These are phyloP conservation scores for Daldinia decipiens DNA, from an alignment of 495 filamentous ascomycete genomes.

Conservation along the genomic window DNA sequence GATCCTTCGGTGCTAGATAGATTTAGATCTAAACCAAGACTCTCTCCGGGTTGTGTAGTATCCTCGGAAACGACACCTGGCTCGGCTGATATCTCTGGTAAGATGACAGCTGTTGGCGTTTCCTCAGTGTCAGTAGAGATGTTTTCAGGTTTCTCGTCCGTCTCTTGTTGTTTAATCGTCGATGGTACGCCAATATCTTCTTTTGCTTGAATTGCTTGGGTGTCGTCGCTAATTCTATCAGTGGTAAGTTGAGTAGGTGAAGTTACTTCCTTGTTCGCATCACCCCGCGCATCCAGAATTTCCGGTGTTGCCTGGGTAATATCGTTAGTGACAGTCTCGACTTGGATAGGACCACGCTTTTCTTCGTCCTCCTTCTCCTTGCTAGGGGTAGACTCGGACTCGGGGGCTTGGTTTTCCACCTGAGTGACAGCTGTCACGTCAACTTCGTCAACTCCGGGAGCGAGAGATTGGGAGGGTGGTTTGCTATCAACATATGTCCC, in stretches of 20 bases:
- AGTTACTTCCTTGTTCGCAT: conserved; percentile 12
- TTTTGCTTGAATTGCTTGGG: conserved; percentile 6
- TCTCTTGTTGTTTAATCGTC: conserved; percentile 5
- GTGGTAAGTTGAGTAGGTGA: conserved; percentile 9
- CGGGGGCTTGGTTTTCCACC: conserved; percentile 19
- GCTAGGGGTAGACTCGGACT: conserved; percentile 19
- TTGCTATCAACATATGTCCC: conserved; percentile 22
- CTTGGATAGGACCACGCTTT: conserved; percentile 28
- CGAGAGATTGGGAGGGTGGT: conserved; percentile 13
- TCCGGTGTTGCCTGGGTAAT: conserved; percentile 15
- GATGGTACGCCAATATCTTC: conserved; percentile 2
- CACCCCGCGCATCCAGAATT: conserved; percentile 9
- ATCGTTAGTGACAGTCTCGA: conserved; percentile 15
- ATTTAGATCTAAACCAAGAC: conserved; percentile 7
- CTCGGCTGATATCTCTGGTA: conserved; percentile 26
- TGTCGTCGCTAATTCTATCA: conserved; percentile 11
- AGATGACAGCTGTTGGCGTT: conserved; percentile 2
- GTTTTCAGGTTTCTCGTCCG: conserved; percentile 6
- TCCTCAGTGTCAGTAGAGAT: conserved; percentile 13
- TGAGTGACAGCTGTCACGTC: conserved; percentile 18
- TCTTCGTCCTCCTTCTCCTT: conserved; percentile 32
- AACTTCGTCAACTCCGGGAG: conserved; percentile 6
- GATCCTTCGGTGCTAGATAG: conserved; percentile 19
- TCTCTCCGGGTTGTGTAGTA: conserved; percentile 19
- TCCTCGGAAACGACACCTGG: conserved; percentile 15